Percentiles rank a stretch among this genome's conserved stretches.
Conservation (phyloP, 306 rosid species). For the Rubus idaeus region DNA sequence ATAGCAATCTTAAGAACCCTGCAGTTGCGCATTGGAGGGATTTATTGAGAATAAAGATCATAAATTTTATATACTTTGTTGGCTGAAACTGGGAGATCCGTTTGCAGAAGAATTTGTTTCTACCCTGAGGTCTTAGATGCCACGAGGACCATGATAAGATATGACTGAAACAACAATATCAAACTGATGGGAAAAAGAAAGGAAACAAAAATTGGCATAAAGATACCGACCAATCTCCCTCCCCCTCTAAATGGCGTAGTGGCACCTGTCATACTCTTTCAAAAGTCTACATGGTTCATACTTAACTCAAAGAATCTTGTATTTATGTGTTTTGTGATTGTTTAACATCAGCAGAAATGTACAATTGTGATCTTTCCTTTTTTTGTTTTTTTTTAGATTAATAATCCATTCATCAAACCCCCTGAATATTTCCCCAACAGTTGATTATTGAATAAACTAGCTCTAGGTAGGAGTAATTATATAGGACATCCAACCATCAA, state of each 20-base stretch:
- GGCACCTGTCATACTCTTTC: not conserved
- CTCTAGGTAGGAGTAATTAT: slow-evolving; percentile 1
- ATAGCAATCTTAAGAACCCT: not conserved
- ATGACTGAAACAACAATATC: not conserved
- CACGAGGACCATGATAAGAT: not conserved
- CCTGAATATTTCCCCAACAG: not conserved
- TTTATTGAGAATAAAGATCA: not conserved
- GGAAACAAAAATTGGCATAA: not conserved
- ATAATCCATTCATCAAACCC: not conserved
- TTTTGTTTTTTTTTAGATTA: not conserved
- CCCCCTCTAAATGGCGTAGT: not conserved
- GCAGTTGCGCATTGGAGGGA: not conserved
- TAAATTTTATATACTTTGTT: not conserved
- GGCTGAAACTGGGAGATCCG: not conserved
- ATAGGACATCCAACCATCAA: slow-evolving; percentile 23
- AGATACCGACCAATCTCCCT: not conserved
- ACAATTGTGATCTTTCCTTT: not conserved
- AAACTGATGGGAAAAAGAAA: not conserved
- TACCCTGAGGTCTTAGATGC: not conserved
- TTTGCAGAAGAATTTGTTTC: not conserved
- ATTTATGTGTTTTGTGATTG: not conserved
- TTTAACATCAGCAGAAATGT: slow-evolving; percentile 6
- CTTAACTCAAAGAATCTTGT: not conserved
- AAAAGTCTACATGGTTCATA: not conserved
- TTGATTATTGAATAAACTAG: not conserved